phyloP scores from a whole-genome alignment of 352 stramenopile species.

The Plasmopara halstedii region DNA sequence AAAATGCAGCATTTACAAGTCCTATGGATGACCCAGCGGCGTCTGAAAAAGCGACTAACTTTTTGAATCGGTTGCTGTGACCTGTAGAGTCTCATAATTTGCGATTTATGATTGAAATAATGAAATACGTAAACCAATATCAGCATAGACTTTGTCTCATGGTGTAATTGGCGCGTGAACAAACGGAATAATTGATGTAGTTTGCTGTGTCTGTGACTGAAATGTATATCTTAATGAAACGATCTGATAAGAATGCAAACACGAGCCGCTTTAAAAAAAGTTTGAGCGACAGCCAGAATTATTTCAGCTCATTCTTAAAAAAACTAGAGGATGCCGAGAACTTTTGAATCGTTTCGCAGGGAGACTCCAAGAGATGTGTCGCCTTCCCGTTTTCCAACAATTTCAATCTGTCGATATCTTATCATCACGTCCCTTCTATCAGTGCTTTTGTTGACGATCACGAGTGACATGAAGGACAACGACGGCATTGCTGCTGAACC shows the following conservation, averaged over 20 bases:
- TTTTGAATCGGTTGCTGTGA: slow-evolving; percentile 46
- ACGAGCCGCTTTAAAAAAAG: too few relatives aligned
- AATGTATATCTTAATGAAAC: not conserved
- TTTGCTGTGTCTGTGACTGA: too few relatives aligned
- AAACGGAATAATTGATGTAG: too few relatives aligned
- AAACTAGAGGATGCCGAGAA: slow-evolving; percentile 5
- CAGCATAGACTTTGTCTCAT: too few relatives aligned
- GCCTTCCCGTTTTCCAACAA: slow-evolving; percentile 1
- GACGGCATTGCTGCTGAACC: slow-evolving; percentile 1
- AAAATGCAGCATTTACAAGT: not conserved
- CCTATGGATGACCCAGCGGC: slow-evolving; percentile 22
- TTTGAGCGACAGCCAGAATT: too few relatives aligned
- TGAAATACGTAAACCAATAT: too few relatives aligned
- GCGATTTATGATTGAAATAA: too few relatives aligned
- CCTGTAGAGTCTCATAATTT: slow-evolving; percentile 23
- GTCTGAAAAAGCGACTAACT: slow-evolving; percentile 44
- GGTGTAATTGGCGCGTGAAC: too few relatives aligned
- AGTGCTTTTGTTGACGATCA: slow-evolving; percentile 9
- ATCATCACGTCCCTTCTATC: slow-evolving; percentile 5
- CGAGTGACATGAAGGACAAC: slow-evolving; percentile 7
- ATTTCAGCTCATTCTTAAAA: not conserved
- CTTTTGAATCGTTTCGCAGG: slow-evolving; percentile 13
- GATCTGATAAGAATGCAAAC: too few relatives aligned
- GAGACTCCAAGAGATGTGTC: slow-evolving; percentile 1
- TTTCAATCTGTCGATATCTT: slow-evolving; percentile 13